Conservation (phyloP, 108 stramenopile genomes). For the Bacterosira constricta region DNA sequence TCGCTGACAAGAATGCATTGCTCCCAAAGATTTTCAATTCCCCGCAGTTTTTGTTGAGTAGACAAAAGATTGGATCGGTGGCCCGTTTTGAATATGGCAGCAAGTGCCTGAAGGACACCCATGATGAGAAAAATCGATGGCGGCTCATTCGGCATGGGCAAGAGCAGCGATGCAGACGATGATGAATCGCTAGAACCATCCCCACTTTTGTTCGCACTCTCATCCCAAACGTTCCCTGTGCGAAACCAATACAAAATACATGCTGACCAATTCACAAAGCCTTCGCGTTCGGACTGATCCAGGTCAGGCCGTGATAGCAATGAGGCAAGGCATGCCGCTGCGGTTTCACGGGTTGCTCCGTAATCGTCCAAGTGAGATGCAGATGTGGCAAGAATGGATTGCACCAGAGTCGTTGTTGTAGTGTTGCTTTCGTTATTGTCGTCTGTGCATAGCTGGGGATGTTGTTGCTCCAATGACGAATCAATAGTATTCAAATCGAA, state of each 20-base stretch:
- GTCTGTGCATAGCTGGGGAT: not conserved
- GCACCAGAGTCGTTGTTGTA: slow-evolving; percentile 51
- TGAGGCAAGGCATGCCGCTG: slow-evolving; percentile 86
- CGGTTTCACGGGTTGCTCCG: slow-evolving; percentile 92
- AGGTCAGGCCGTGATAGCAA: slow-evolving; percentile 95
- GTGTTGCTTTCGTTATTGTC: slow-evolving; percentile 15
- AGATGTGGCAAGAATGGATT: slow-evolving; percentile 58
- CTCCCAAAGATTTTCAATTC: slow-evolving; percentile 60
- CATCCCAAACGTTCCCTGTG: not conserved
- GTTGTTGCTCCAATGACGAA: slow-evolving; percentile 44
- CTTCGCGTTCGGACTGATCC: slow-evolving; percentile 65
- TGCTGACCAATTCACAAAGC: slow-evolving; percentile 76
- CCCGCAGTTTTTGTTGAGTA: slow-evolving; percentile 34
- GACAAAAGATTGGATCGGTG: slow-evolving; percentile 55
- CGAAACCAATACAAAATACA: slow-evolving; percentile 45
- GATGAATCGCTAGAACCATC: not conserved
- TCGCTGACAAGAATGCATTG: slow-evolving; percentile 54
- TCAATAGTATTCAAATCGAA: slow-evolving; percentile 91
- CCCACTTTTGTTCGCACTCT: not conserved
- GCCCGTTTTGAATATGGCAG: slow-evolving; percentile 70
- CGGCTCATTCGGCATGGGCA: slow-evolving; percentile 22
- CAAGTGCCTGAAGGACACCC: slow-evolving; percentile 86
- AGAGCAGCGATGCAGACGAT: slow-evolving; percentile 12
- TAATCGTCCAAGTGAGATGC: slow-evolving; percentile 73
- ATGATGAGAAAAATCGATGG: slow-evolving; percentile 63